Base-by-base conservation (phyloP, 108 stramenopile genomes). In the Fistulifera solaris region DNA sequence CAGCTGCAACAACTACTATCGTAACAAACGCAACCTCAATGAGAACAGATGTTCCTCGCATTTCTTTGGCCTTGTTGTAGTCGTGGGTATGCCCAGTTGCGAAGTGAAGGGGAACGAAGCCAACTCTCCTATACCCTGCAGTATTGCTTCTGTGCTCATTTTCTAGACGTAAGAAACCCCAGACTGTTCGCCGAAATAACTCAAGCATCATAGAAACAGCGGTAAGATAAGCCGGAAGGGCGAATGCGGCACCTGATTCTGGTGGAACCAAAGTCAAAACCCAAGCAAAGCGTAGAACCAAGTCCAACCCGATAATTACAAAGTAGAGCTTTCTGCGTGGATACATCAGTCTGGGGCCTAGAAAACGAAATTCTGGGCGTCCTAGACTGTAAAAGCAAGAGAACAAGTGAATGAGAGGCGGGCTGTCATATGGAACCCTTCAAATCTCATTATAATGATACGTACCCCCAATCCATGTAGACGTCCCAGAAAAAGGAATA, bases 121-220 rank as follows among this genome's bases (percentile, higher is more conserved):
- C 69, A 21, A 93, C 92, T 38, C 92, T 69, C 43, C 92, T 75
- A 63, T 67, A 93, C 15, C 81, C 83, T 27, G 61, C 62, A 18
- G 85, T 83, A 56, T 89, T 93, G 68, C 71, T 75, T 16, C 87
- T 70, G 47, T 89, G 87, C 45, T 93, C 92, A 56, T 93, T 83
- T 61, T 95, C 94, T 48, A 95, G 61, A 17, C 94, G 83, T 18
- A 95, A 82, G 63, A 93, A 87, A 24, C 89, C 86, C 94, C 94
- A 95, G 45, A 91, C 61, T 15, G 86, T 91, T 39, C 94, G 68
- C 19, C 94, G 78, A 38, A 85, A 72, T 16, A 95, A 61, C 54
- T 95, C 94, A 18, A 89, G 54, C 27, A 75, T 61, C 81, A 92
- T 85, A 4, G 77, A 66, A 15, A 89, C 61, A 15, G 89, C 80